Conservation (phyloP, 2,329 filamentous ascomycete species). For the Hyphodiscus sp. region DNA sequence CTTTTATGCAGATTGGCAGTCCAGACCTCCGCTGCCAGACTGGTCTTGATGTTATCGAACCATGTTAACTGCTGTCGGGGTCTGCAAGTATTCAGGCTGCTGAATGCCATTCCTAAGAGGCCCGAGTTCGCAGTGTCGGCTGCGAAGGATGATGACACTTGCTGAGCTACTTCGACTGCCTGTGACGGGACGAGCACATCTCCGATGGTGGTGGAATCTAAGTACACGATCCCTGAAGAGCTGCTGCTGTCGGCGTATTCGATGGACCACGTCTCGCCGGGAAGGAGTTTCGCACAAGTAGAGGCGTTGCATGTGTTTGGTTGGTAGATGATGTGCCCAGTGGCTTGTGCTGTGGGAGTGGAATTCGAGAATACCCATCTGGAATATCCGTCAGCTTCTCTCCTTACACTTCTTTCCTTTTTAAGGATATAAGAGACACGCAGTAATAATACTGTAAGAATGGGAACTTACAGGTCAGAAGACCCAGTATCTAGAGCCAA, state of each 20-base stretch:
- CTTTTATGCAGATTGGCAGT: constrained; percentile 44
- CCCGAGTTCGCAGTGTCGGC: constrained; percentile 38
- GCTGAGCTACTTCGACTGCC: constrained; percentile 18
- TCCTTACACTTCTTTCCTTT: neutral
- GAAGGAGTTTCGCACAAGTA: constrained; percentile 7
- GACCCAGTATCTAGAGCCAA: constrained; percentile 19
- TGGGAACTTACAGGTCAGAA: constrained; percentile 12
- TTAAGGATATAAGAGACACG: too few species aligned
- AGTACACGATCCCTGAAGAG: constrained; percentile 18
- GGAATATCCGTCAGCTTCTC: neutral
- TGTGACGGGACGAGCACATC: constrained; percentile 10
- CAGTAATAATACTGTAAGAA: neutral
- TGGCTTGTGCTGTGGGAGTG: constrained; percentile 11
- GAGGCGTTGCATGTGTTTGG: constrained; percentile 7
- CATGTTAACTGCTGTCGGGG: constrained; percentile 13
- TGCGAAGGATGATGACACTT: constrained; percentile 19
- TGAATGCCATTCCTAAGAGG: constrained; percentile 50
- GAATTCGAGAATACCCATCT: constrained; percentile 22
- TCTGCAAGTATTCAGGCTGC: constrained; percentile 9
- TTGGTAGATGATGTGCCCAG: constrained; percentile 18
- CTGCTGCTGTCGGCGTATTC: constrained; percentile 29
- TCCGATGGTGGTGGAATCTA: constrained; percentile 18
- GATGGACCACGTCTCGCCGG: constrained; percentile 20
- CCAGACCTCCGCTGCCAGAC: constrained; percentile 38
- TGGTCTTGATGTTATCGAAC: constrained; percentile 12